Evolutionary conservation across 306 rosid species (phyloP), one percentile per base, ranked within the genome.

Genomic region (Dicorynia guianensis): DNA sequence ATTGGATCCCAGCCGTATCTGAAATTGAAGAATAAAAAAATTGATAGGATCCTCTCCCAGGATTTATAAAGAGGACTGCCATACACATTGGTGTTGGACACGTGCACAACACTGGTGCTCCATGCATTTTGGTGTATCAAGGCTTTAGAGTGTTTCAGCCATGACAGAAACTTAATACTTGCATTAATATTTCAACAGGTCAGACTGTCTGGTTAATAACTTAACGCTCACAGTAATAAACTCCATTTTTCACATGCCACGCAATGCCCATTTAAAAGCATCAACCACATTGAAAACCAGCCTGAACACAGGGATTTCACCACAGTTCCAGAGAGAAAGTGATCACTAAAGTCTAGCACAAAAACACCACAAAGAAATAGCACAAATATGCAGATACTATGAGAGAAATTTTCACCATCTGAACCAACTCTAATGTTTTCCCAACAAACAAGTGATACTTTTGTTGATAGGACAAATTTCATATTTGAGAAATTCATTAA

Each of bases 211-310:
- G 20, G 19, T 54, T 58, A 36, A 52, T 25, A 14, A 53, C 43
- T 4, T 2, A 38, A 35, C 11, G 50, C 30, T 8, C 4, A 25
- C n/a, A 52, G 19, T 2, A 17, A 42, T 64, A 20, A 43, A 75
- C 47, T 64, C 36, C 56, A 39, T 64, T 11, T 33, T 25, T 65
- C 35, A 75, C 44, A 39, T 62, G 72, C 34, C 64, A 75, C 7
- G 15, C 17, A 20, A 75, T 52, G 25, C 3, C 4, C 5, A 52
- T 25, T 25, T 49, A 11, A 9, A 1, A n/a, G 18, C 36, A 47
- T n/a, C 50, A 59, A 46, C 19, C 4, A 30, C 3, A 5, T 6
- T 3, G 30, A 11, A 17, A 15, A 60, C 58, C 34, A 62, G 54
- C 71, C 13, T 4, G 42, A 12, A 49, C 8, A 38, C 12, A 64